These are phyloP conservation scores for Penicillium arizonense DNA, from an alignment of 495 filamentous ascomycete genomes.

Conservation along the genomic window DNA sequence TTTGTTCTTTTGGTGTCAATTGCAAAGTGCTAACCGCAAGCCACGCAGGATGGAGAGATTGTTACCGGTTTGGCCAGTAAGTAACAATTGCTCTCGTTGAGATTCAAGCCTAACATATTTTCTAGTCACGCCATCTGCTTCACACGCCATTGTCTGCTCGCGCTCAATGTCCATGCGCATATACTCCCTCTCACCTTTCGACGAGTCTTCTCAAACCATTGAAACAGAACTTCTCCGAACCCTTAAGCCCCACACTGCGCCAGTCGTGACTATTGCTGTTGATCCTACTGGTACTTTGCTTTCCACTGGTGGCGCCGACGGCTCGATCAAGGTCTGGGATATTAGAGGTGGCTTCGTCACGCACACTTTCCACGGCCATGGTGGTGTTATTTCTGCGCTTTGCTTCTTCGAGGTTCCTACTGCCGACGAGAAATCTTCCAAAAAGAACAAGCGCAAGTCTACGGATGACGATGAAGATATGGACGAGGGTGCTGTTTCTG, in stretches of 20 bases:
- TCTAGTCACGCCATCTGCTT: slow-evolving; percentile 80
- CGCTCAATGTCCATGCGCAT: slow-evolving; percentile 92
- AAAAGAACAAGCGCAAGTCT: slow-evolving; percentile 39
- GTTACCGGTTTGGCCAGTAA: slow-evolving; percentile 82
- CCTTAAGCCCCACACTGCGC: slow-evolving; percentile 85
- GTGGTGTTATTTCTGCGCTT: slow-evolving; percentile 84
- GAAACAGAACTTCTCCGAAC: slow-evolving; percentile 70
- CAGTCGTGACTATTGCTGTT: slow-evolving; percentile 78
- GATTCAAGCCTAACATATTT: slow-evolving; percentile 10
- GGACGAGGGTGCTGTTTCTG: slow-evolving; percentile 34
- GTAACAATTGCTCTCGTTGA: slow-evolving; percentile 19
- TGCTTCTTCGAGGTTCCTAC: slow-evolving; percentile 77
- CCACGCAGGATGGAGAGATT: slow-evolving; percentile 78
- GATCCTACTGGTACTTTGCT: slow-evolving; percentile 86
- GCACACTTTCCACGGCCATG: slow-evolving; percentile 91
- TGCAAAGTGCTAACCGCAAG: slow-evolving; percentile 17
- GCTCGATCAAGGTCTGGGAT: slow-evolving; percentile 94
- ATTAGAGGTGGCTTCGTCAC: slow-evolving; percentile 87
- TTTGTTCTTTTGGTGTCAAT: neutral
- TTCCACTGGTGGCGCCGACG: slow-evolving; percentile 89
- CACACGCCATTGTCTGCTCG: slow-evolving; percentile 86
- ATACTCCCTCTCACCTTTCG: slow-evolving; percentile 65
- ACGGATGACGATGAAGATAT: slow-evolving; percentile 37
- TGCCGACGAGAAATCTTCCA: slow-evolving; percentile 28
- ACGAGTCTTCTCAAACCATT: slow-evolving; percentile 50